These are phyloP conservation scores for Phycomyces nitens DNA, from an alignment of 192 early-diverging fungal genomes.

Conservation along the genomic window DNA sequence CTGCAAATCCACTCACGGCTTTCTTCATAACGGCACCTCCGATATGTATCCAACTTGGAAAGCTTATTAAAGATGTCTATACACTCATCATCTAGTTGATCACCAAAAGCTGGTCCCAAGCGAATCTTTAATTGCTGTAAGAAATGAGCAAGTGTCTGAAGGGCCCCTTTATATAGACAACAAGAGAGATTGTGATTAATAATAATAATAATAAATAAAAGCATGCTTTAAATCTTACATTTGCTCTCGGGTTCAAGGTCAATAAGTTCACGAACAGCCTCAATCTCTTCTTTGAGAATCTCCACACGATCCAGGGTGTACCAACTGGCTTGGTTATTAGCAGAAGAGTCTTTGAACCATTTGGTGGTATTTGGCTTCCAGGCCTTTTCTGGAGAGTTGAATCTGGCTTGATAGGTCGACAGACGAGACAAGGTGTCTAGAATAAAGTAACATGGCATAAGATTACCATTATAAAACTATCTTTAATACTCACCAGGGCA, in stretches of 20 bases:
- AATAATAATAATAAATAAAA: too few relatives aligned
- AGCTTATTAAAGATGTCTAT: slow-evolving; percentile 48
- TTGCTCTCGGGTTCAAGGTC: slow-evolving; percentile 82
- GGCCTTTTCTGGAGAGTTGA: neutral
- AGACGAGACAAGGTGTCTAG: neutral
- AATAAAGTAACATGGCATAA: neutral
- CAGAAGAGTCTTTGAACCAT: slow-evolving; percentile 8
- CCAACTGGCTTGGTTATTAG: slow-evolving; percentile 23
- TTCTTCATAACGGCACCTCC: slow-evolving; percentile 55
- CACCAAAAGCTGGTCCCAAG: slow-evolving; percentile 14
- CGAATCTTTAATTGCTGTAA: slow-evolving; percentile 37
- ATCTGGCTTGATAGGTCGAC: neutral
- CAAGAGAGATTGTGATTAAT: too few relatives aligned
- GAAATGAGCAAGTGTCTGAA: slow-evolving; percentile 58
- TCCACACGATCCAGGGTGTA: slow-evolving; percentile 33
- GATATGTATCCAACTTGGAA: slow-evolving; percentile 49
- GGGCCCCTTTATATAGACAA: slow-evolving; percentile 43
- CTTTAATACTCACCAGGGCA: neutral
- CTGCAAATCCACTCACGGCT: slow-evolving; percentile 39
- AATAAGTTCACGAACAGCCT: slow-evolving; percentile 59
- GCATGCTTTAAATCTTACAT: slow-evolving; percentile 73
- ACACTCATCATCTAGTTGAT: slow-evolving; percentile 26
- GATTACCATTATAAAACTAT: too few relatives aligned
- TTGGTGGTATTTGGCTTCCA: neutral
- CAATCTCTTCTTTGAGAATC: slow-evolving; percentile 57